Conservation (phyloP, 106 monocot genomes). For the Dendrobium officinale region DNA sequence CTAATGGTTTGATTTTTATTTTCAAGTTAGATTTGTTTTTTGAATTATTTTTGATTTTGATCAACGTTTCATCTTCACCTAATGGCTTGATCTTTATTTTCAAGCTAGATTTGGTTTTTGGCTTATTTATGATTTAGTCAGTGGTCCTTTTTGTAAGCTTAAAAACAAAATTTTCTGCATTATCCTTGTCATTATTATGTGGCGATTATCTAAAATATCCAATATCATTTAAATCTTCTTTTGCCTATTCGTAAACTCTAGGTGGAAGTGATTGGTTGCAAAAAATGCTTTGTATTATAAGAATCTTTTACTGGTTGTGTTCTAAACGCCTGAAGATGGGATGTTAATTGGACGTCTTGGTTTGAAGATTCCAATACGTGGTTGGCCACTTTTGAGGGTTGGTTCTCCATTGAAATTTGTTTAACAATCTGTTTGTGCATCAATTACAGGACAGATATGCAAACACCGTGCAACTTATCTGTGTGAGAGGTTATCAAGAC, state of each 20-base stretch:
- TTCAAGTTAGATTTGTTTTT: too few species aligned
- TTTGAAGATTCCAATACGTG: slow-evolving; percentile 31
- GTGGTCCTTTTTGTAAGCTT: neutral
- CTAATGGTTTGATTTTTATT: too few species aligned
- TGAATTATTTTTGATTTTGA: too few species aligned
- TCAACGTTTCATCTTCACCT: too few species aligned
- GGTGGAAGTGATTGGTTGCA: neutral
- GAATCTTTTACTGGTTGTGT: slow-evolving; percentile 4
- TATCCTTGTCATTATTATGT: neutral
- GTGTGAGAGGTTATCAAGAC: slow-evolving; percentile 42
- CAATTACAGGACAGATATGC: slow-evolving; percentile 68
- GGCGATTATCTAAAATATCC: neutral
- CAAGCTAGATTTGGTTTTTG: neutral
- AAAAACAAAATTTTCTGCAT: neutral
- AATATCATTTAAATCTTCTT: neutral
- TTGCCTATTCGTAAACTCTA: neutral
- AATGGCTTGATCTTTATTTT: too few species aligned
- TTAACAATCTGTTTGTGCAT: slow-evolving; percentile 57
- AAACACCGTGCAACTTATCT: slow-evolving; percentile 37
- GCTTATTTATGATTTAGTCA: neutral
- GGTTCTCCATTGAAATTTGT: slow-evolving; percentile 19
- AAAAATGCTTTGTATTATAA: slow-evolving; percentile 3
- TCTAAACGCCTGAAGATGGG: slow-evolving; percentile 25
- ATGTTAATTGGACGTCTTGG: slow-evolving; percentile 11
- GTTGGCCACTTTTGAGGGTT: slow-evolving; percentile 29